Conservation (phyloP, 1,139 yeast species). For the Yamadazyma pseudoaaseri region DNA sequence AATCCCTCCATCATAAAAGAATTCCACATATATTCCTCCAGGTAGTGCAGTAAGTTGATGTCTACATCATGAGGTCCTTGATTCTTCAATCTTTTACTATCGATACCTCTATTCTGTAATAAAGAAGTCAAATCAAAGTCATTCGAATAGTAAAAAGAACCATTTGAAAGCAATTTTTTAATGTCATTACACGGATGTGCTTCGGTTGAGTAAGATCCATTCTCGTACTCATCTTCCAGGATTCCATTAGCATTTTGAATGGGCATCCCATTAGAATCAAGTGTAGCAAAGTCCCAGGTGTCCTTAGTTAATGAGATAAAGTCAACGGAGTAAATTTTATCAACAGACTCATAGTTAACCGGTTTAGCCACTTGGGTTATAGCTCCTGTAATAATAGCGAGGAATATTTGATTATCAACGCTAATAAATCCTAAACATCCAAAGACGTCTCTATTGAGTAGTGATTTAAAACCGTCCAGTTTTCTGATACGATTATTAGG, state of each 20-base stretch:
- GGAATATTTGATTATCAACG: constrained; percentile 62
- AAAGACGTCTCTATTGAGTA: constrained; percentile 57
- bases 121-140: constrained; percentile 88
- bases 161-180: constrained; percentile 74
- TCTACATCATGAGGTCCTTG: constrained; percentile 6
- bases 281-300: constrained; percentile 76
- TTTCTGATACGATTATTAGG: constrained; percentile 38
- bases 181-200: constrained; percentile 86
- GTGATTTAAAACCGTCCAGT: constrained; percentile 42
- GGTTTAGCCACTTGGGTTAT: constrained; percentile 81
- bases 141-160: constrained; percentile 88
- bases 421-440: constrained; percentile 88
- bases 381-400: constrained; percentile 77
- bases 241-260: constrained; percentile 17
- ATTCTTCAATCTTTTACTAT: constrained; percentile 12
- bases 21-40: constrained; percentile 96
- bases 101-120: constrained; percentile 70
- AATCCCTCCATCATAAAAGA: constrained; percentile 85
- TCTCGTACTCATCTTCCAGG: constrained; percentile 18
- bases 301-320: constrained; percentile 71
- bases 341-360: constrained; percentile 72
- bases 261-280: constrained; percentile 66
- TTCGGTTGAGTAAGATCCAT: constrained; percentile 21
- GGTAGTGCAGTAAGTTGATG: constrained; percentile 49
- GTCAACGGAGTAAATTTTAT: constrained; percentile 79